Evolutionary conservation across 1,139 yeast genomes (phyloP).

Genomic region (Candida sp.): DNA sequence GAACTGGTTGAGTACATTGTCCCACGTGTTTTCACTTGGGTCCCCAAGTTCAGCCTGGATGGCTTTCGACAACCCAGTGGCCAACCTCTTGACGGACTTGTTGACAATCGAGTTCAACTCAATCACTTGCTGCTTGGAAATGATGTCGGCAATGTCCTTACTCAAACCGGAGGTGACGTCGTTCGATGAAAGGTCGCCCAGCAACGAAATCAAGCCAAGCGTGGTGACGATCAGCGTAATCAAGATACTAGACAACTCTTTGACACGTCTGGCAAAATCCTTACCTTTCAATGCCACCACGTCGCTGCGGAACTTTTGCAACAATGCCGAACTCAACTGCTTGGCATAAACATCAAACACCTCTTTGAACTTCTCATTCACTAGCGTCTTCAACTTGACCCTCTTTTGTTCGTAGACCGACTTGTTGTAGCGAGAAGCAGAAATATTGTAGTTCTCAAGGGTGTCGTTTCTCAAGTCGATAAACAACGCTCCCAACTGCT

Average conservation of each 20-base stretch:
- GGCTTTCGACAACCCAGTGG: conserved; percentile 40
- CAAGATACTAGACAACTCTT: conserved; percentile 18
- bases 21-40: conserved; percentile 67
- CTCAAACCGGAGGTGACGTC: conserved; percentile 19
- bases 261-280: conserved; percentile 22
- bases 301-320: conserved; percentile 20
- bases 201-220: conserved; percentile 24
- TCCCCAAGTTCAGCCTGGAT: conserved; percentile 41
- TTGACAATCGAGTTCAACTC: conserved; percentile 47
- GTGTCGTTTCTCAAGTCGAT: conserved; percentile 46
- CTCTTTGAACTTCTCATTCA: conserved; percentile 47
- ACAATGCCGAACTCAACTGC: conserved; percentile 20
- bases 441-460: conserved; percentile 59
- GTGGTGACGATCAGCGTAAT: conserved; percentile 15
- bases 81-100: conserved; percentile 44
- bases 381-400: conserved; percentile 44
- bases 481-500: conserved; percentile 45
- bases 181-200: conserved; percentile 23
- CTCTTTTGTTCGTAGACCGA: conserved; percentile 71
- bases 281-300: conserved; percentile 24
- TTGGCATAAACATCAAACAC: conserved; percentile 42
- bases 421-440: conserved; percentile 75
- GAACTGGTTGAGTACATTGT: conserved; percentile 54
- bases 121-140: conserved; percentile 42
- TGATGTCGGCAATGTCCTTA: conserved; percentile 24